A percentile compares a stretch with the other conserved stretches of the same genome.
These are phyloP conservation scores for Geotrichum citri-aurantii DNA, from an alignment of 1,139 yeast genomes.

Conservation along the genomic window DNA sequence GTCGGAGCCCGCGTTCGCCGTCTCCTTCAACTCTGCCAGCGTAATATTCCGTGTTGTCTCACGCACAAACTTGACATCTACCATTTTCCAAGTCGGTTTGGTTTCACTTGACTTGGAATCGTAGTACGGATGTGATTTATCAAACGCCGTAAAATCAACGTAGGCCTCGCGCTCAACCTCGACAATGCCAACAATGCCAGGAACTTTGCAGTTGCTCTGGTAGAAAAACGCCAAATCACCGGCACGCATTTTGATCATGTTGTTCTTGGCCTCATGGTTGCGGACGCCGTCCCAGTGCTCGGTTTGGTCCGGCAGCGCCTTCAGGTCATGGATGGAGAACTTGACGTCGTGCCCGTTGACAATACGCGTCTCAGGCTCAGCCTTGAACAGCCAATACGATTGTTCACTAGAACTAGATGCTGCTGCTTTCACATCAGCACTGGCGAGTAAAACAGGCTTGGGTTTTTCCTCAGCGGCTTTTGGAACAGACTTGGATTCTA, in stretches of 20 bases:
- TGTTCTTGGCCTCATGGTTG: constrained; percentile 50
- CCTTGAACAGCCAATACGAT: constrained; percentile 49
- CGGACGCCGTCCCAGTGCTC: constrained; percentile 54
- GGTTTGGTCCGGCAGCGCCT: constrained; percentile 28
- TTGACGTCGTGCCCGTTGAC: constrained; percentile 47
- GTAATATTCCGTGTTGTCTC: constrained; percentile 41
- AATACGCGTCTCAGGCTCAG: constrained; percentile 47
- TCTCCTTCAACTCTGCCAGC: constrained; percentile 36
- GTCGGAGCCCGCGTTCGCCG: constrained; percentile 20
- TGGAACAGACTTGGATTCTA: background rate
- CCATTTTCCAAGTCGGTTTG: constrained; percentile 51
- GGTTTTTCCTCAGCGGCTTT: background rate
- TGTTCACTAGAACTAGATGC: constrained; percentile 17
- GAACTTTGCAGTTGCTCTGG: constrained; percentile 52
- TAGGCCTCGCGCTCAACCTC: constrained; percentile 42
- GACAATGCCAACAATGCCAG: constrained; percentile 49
- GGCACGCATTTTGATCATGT: constrained; percentile 42
- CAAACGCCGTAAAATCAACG: constrained; percentile 40
- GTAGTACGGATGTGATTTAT: constrained; percentile 41
- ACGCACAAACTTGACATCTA: constrained; percentile 43
- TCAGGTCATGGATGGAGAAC: constrained; percentile 44
- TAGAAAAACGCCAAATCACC: constrained; percentile 47
- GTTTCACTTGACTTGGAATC: constrained; percentile 42
- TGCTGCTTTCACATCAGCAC: background rate
- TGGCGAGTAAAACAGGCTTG: background rate